These are phyloP conservation scores for Cyclotella baltica DNA, from an alignment of 108 stramenopile genomes.

Conservation along the genomic window DNA sequence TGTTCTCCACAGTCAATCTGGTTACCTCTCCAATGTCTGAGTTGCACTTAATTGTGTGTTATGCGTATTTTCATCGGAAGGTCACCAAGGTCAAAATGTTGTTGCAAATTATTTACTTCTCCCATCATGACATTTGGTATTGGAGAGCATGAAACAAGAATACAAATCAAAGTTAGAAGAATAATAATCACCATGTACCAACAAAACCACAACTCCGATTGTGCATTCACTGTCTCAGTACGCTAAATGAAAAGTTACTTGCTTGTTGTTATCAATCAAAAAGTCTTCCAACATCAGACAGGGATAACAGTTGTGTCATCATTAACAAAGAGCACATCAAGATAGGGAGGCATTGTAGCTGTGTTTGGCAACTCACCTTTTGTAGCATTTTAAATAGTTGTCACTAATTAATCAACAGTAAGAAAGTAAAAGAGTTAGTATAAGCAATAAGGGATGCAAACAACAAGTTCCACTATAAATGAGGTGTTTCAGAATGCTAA, in stretches of 20 bases:
- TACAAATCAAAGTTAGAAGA: too few species aligned
- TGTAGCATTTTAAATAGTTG: background rate
- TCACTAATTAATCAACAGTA: background rate
- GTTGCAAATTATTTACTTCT: too few species aligned
- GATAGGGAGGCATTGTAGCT: too few species aligned
- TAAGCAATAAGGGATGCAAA: background rate
- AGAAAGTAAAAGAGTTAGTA: background rate
- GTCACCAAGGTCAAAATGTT: too few species aligned
- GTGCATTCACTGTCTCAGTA: constrained; percentile 17
- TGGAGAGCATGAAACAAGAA: too few species aligned
- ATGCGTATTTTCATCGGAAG: too few species aligned
- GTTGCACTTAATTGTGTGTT: too few species aligned
- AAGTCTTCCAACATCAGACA: constrained; percentile 33
- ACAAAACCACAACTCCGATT: background rate
- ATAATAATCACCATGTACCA: background rate
- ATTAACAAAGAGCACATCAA: constrained; percentile 15
- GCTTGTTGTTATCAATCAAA: constrained; percentile 39
- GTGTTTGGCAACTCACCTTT: background rate
- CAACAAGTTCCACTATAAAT: background rate
- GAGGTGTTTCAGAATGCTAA: constrained; percentile 16
- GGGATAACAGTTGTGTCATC: constrained; percentile 46
- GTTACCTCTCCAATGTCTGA: too few species aligned
- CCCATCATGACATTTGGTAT: too few species aligned
- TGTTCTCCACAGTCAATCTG: too few species aligned
- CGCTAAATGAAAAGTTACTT: constrained; percentile 42